Evolutionary conservation across 768 basidiomycete genomes (phyloP), one percentile per base, ranked within the genome.

Genomic region (Sarcodon sp.): DNA sequence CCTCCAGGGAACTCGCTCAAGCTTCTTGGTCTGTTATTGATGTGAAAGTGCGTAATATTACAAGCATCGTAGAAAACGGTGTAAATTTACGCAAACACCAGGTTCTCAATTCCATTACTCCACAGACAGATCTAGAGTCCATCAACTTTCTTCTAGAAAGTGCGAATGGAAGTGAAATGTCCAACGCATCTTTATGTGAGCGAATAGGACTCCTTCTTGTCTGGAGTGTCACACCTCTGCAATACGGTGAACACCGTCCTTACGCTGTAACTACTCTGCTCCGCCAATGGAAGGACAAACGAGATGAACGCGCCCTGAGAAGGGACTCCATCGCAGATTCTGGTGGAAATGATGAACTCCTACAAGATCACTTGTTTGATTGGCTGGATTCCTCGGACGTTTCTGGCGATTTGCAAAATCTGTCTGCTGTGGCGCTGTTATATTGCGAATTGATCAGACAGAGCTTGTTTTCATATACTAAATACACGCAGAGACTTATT

Each of bases 191-290:
- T 55, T 63, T 69, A n/a, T 73, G 74, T 50, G 87, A 88, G 57
- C 71, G 39, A 9, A 27, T 89, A 13, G 77, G 85, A 53, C 72
- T 80, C 46, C 69, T 89, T 2, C 69, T 90, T 8, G 83, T 83
- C 0, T 91, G 88, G 87, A 77, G 77, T 55, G 78, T 89, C 27
- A 86, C 87, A 0, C 76, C 80, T 3, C 66, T 85, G 13, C 88
- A 90, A 61, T 88, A 82, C 51, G 87, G 88, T 8, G 81, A 87
- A 39, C 88, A 89, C 54, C 71, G 87, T 33, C 77, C 83, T 1
- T 83, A 81, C 56, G 86, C 79, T 31, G 84, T 81, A 1, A 79
- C 76, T 7, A 81, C 81, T 15, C 69, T 89, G 36, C 75, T 89
- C 45, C 69, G 67, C 3, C 67, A 70, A 33, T 85, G 83, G 73